phyloP scores from a whole-genome alignment of 2,329 filamentous ascomycete species.

The Hypoxylon sp. region DNA sequence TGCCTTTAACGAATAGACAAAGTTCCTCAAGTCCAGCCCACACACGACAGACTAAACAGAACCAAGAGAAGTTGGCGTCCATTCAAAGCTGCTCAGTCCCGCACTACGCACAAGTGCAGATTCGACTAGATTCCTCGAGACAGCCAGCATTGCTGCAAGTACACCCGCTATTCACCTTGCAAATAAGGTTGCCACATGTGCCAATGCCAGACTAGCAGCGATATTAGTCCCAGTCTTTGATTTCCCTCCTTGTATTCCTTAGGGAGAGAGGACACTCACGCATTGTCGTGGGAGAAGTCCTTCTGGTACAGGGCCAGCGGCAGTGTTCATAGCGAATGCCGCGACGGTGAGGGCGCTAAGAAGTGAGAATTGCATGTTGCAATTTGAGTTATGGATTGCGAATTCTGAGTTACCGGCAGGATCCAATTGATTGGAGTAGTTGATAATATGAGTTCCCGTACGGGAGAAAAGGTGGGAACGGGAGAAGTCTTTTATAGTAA shows the following conservation, averaged over 20 bases:
- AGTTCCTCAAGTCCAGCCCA: neutral
- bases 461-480: neutral
- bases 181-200: slow-evolving; percentile 23
- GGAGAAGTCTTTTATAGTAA: neutral
- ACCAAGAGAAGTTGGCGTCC: neutral
- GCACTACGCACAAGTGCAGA: slow-evolving; percentile 24
- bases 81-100: neutral
- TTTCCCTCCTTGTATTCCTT: no score
- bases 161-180: slow-evolving; percentile 21
- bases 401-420: neutral
- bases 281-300: slow-evolving; percentile 25
- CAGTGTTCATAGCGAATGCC: slow-evolving; percentile 16
- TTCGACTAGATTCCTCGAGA: slow-evolving; percentile 18
- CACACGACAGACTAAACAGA: neutral
- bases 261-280: slow-evolving; percentile 3
- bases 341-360: slow-evolving; percentile 5
- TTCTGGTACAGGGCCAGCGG: slow-evolving; percentile 23
- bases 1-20: no score
- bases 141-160: slow-evolving; percentile 22
- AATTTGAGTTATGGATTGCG: slow-evolving; percentile 5
- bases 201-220: slow-evolving; percentile 15
- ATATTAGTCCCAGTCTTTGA: neutral
- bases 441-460: no score
- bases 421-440: neutral
- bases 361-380: slow-evolving; percentile 26